Conservation (phyloP, 208 protist genomes). For the Leptomonas pyrrhocoris region DNA sequence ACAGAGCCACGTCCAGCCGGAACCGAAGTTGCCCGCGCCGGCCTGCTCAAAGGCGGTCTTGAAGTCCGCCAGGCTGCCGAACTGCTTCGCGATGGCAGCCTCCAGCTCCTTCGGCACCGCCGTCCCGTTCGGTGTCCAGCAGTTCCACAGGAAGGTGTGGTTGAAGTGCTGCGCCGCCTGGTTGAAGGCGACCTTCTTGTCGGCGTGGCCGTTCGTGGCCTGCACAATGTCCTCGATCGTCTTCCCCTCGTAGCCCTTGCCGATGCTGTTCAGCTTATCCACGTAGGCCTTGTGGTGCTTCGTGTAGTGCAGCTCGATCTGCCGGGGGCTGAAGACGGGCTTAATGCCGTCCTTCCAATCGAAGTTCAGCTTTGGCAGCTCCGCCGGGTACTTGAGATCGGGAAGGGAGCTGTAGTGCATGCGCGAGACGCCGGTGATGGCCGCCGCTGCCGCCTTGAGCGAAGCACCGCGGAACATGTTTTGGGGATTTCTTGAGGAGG, state of each 20-base stretch:
- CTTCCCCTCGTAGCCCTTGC: conserved; percentile 70
- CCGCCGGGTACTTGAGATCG: conserved; percentile 67
- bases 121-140: conserved; percentile 70
- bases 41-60: conserved; percentile 81
- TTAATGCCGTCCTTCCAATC: conserved; percentile 73
- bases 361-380: conserved; percentile 73
- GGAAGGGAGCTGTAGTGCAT: conserved; percentile 64
- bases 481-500: background rate
- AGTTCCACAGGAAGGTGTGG: conserved; percentile 92
- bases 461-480: conserved; percentile 25
- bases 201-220: conserved; percentile 39
- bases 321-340: conserved; percentile 77
- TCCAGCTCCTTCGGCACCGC: conserved; percentile 72
- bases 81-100: conserved; percentile 67
- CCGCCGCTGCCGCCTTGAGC: conserved; percentile 22
- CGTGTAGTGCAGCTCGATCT: conserved; percentile 92
- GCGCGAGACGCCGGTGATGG: conserved; percentile 2
- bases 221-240: conserved; percentile 84
- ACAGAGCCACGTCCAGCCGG: conserved; percentile 95
- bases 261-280: conserved; percentile 90
- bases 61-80: conserved; percentile 89
- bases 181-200: conserved; percentile 88
- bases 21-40: conserved; percentile 93
- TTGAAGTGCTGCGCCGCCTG: conserved; percentile 94
- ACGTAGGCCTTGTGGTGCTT: conserved; percentile 95